A percentile compares a stretch with the other conserved stretches of the same genome.
phyloP scores from a whole-genome alignment of 2,329 filamentous ascomycete genomes.

The Colletotrichum costaricense region DNA sequence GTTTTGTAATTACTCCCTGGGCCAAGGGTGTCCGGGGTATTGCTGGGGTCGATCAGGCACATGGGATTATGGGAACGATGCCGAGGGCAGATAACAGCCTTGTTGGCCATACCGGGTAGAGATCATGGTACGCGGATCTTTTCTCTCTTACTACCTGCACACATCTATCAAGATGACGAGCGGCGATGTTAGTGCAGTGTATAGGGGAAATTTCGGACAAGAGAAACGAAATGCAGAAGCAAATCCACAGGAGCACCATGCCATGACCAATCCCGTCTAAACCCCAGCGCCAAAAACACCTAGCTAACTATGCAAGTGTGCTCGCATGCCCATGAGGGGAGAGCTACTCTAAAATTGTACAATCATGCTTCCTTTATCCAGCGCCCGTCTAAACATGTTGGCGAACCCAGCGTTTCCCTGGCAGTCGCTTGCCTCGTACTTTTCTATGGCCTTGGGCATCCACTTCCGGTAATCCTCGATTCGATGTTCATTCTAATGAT shows the following conservation, averaged over 20 bases:
- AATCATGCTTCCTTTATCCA: slow-evolving; percentile 51
- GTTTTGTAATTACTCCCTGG: not conserved
- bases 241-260: not conserved
- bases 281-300: slow-evolving; percentile 1
- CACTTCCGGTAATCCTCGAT: slow-evolving; percentile 74
- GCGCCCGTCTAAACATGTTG: slow-evolving; percentile 60
- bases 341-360: slow-evolving; percentile 31
- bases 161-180: not conserved
- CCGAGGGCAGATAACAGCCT: not conserved
- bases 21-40: not conserved
- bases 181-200: not conserved
- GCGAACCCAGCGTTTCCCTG: slow-evolving; percentile 63
- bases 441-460: slow-evolving; percentile 68
- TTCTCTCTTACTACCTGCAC: not conserved
- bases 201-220: not conserved
- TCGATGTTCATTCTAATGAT: slow-evolving; percentile 65
- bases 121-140: not conserved
- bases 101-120: not conserved
- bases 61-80: not conserved
- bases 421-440: slow-evolving; percentile 65
- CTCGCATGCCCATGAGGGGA: not conserved
- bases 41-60: not conserved
- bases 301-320: not conserved
- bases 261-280: not conserved
- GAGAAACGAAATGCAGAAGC: not conserved